Base-by-base conservation (phyloP, 2,329 filamentous ascomycete genomes). In the Epichloe brachyelytri region DNA sequence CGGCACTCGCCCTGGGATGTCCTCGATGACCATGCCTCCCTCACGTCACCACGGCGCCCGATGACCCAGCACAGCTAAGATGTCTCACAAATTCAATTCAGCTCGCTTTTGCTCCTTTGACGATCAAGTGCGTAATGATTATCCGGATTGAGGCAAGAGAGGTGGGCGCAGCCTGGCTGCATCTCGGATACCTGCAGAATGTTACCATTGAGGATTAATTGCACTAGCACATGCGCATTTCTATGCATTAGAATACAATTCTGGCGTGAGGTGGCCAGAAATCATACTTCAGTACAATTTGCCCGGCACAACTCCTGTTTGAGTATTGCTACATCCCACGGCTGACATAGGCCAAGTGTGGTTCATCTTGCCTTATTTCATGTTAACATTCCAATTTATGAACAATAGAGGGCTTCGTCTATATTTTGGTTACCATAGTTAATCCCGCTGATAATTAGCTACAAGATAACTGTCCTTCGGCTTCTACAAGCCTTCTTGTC, bases 1-100 rank as follows among this genome's bases (percentile, higher is more conserved):
- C 65, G 51, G 43, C 41, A 2, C 2, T 33, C 11, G 44, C n/a
- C 36, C 39, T 34, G 30, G 26, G 26, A 48, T 20, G 38, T 39
- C 37, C 47, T 39, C 38, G 34, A 47, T 36, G 7, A 30, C 38
- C 12, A 20, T 33, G 37, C 50, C 46, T 50, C 44, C 41, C 44
- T 51, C 56, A 54, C 52, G 53, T 58, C 56, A 56, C 56, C 56
- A 54, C 36, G 46, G 55, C 51, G 54, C 49, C 56, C 45, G 19
- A 19, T 40, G 48, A 34, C 47, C 48, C 37, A 48, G 33, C 22
- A 15, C 34, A 43, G 43, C 43, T 48, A 48, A 48, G 40, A 50
- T 50, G 51, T 55, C 52, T 49, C 47, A 51, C 39, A 48, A 40
- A 38, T 50, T 33, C 33, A 26, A 19, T 47, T 47, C 37, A 46